Base-by-base conservation (phyloP, 306 rosid species). In the Dalbergia oliveri region DNA sequence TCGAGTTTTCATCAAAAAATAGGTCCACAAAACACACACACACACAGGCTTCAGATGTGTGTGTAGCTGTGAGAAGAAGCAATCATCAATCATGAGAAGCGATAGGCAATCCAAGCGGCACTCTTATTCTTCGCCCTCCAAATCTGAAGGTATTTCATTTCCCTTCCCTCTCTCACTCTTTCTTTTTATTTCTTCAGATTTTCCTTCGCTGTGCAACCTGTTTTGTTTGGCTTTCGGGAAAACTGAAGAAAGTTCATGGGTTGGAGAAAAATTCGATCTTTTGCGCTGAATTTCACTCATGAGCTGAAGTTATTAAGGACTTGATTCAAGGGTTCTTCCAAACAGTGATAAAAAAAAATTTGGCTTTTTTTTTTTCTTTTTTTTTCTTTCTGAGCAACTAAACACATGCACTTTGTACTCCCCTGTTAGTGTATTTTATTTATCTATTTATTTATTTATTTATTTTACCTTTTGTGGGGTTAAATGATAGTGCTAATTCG, bases 61-160 rank as follows among this genome's bases (percentile, higher is more conserved):
- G 60, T 72, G 73, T 9, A 9, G 14, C 53, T 21, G 49, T 33
- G 66, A 5, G 50, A 62, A 62, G 53, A 62, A 62, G 53, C 66
- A 14, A 13, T 9, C 60, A 89, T 89, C 73, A 16, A 41, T 8
- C 58, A 95, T 95, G 99, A 94, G 96, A 81, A 93, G 96, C 90
- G 98, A 93, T 13, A 79, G 94, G 77, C 90, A 87, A 84, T 80
- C 91, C 8, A 88, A 88, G 83, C 84, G 91, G 75, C 50, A 67
- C 68, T 56, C 58, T 71, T 53, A 81, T 60, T 76, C 92, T 76
- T 88, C 97, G 8, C 84, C 77, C 13, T 88, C 94, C 5, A 79
- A 92, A 53, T 88, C 90, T 1, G 83, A 94, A 84, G 99, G 98
- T 91, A 61, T 72, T 50, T 72, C 19, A 44, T 11, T 72, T 21